Conservation (phyloP, 225 moss, liverwort and hornwort genomes). For the Straminergon stramineum region DNA sequence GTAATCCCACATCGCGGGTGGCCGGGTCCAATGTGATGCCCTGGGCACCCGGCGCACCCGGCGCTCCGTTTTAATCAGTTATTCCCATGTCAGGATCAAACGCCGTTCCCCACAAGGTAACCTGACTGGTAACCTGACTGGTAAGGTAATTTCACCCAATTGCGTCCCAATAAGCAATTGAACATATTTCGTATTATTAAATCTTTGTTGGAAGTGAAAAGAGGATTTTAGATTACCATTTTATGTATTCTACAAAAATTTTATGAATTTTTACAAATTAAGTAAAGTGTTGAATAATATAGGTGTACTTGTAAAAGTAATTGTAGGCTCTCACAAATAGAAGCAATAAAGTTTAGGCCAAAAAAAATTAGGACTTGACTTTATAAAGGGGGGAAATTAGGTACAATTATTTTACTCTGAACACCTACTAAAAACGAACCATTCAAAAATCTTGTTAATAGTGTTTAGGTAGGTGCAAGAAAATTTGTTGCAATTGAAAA, state of each 20-base stretch:
- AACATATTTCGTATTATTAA: not conserved
- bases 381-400: too few species aligned
- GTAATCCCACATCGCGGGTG: not conserved
- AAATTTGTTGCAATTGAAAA: not conserved
- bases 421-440: not conserved
- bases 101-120: not conserved
- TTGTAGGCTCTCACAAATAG: fast-evolving
- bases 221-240: not conserved
- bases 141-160: not conserved
- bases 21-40: not conserved
- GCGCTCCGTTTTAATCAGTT: not conserved
- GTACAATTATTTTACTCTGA: fast-evolving
- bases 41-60: not conserved
- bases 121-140: too few species aligned
- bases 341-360: too few species aligned
- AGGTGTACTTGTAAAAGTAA: fast-evolving
- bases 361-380: not conserved
- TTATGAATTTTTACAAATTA: not conserved
- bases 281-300: not conserved
- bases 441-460: not conserved
- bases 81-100: not conserved
- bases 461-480: not conserved
- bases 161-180: not conserved
- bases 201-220: not conserved
- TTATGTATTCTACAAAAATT: fast-evolving